These are phyloP conservation scores for Ustulina deusta DNA, from an alignment of 2,329 filamentous ascomycete genomes.

Conservation along the genomic window DNA sequence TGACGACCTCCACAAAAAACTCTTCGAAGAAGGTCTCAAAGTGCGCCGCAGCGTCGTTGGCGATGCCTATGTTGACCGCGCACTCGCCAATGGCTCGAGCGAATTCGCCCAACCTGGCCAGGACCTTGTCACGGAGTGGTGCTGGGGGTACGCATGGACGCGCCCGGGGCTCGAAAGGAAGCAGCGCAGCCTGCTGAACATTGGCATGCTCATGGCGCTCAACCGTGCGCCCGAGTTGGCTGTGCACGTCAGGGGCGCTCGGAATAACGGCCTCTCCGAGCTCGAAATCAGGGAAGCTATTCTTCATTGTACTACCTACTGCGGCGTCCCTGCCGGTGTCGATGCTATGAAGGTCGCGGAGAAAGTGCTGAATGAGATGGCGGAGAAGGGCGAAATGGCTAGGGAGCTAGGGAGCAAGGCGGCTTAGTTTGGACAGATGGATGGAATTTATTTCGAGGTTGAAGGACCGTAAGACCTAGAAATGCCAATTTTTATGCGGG, in stretches of 20 bases:
- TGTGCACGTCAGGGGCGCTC: slow-evolving; percentile 71
- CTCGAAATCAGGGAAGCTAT: slow-evolving; percentile 72
- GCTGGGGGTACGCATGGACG: slow-evolving; percentile 74
- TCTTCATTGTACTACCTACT: slow-evolving; percentile 59
- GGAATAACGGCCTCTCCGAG: slow-evolving; percentile 72
- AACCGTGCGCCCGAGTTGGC: slow-evolving; percentile 70
- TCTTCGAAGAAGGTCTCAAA: slow-evolving; percentile 71
- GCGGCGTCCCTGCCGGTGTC: slow-evolving; percentile 58
- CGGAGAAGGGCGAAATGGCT: slow-evolving; percentile 48
- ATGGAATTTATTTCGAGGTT: not conserved
- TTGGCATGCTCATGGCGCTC: slow-evolving; percentile 70
- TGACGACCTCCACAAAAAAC: slow-evolving; percentile 60
- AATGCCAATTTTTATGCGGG: not conserved
- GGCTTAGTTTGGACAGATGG: slow-evolving; percentile 6
- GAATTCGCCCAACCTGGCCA: slow-evolving; percentile 72
- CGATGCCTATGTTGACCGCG: slow-evolving; percentile 69
- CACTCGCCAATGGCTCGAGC: slow-evolving; percentile 66
- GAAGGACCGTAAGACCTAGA: not conserved
- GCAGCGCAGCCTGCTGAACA: slow-evolving; percentile 71
- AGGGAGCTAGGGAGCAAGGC: slow-evolving; percentile 48
- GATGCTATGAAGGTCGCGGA: slow-evolving; percentile 55
- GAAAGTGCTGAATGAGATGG: slow-evolving; percentile 50
- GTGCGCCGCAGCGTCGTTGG: slow-evolving; percentile 71
- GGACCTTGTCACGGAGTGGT: slow-evolving; percentile 72
- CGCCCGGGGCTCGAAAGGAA: slow-evolving; percentile 71